Evolutionary conservation across 495 filamentous ascomycete genomes (phyloP).

Genomic region (Xylaria castorea): DNA sequence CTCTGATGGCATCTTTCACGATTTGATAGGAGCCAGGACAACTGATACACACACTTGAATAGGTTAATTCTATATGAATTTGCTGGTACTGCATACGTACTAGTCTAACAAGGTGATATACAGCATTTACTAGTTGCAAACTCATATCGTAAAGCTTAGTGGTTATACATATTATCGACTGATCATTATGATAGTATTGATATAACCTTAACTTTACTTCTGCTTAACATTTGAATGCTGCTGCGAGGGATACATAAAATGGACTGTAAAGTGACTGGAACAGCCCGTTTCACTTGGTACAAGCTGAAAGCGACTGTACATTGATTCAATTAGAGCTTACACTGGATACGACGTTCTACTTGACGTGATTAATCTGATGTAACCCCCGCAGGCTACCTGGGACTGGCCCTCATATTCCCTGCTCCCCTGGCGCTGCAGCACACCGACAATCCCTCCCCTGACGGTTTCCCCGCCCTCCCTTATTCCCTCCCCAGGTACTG

Average conservation of each 20-base stretch:
- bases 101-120: neutral
- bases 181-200: neutral
- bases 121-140: neutral
- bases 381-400: constrained; percentile 18
- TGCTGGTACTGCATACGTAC: neutral
- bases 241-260: neutral
- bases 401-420: constrained; percentile 12
- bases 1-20: neutral
- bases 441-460: constrained; percentile 24
- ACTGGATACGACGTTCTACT: neutral
- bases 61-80: neutral
- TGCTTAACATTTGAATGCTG: neutral
- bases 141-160: neutral
- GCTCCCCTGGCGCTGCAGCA: constrained; percentile 16
- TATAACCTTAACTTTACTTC: neutral
- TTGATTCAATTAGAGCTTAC: neutral
- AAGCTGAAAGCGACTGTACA: neutral
- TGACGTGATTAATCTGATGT: neutral
- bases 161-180: neutral
- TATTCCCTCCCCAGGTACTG: neutral
- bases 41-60: neutral
- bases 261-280: neutral
- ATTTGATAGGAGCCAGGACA: neutral
- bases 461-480: constrained; percentile 6
- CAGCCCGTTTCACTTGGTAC: neutral